Evolutionary conservation across 345 rosid species (phyloP).

Genomic region (Melaleuca quinquenervia): DNA sequence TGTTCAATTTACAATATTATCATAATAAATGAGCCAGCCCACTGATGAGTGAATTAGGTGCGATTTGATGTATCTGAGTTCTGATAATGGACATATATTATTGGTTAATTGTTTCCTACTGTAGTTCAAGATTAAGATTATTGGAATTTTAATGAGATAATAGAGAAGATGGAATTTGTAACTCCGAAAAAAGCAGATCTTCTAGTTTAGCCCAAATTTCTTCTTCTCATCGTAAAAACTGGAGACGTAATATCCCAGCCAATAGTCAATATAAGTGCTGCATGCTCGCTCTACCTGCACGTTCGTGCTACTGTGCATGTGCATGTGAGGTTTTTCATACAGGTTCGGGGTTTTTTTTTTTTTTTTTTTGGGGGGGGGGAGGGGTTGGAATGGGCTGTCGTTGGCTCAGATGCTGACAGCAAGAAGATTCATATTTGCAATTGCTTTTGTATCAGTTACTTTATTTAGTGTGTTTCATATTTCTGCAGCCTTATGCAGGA

Average conservation of each 20-base stretch:
- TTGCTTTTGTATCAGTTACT: constrained; percentile 18
- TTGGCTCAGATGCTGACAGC: not conserved
- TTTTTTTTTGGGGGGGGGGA: not conserved
- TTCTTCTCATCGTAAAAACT: not conserved
- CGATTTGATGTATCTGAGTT: not conserved
- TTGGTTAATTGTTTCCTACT: not conserved
- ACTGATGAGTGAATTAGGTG: not conserved
- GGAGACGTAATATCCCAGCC: not conserved
- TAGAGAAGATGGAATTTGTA: not conserved
- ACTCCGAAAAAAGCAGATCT: not conserved
- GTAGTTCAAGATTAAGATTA: not conserved
- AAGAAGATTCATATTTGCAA: not conserved
- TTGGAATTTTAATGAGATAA: not conserved
- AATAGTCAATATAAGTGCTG: not conserved
- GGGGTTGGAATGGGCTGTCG: not conserved
- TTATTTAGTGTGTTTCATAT: constrained; percentile 47
- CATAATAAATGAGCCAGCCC: not conserved
- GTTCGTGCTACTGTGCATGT: not conserved
- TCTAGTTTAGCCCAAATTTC: not conserved
- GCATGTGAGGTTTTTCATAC: not conserved
- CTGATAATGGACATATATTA: not conserved
- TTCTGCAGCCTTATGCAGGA: constrained; percentile 98
- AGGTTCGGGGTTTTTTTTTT: not conserved
- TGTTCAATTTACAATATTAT: not conserved
- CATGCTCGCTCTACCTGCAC: not conserved